A percentile compares a stretch with the other conserved stretches of the same genome.
These are phyloP conservation scores for Taxillus chinensis DNA, from an alignment of 164 flowering plant species.

Conservation along the genomic window DNA sequence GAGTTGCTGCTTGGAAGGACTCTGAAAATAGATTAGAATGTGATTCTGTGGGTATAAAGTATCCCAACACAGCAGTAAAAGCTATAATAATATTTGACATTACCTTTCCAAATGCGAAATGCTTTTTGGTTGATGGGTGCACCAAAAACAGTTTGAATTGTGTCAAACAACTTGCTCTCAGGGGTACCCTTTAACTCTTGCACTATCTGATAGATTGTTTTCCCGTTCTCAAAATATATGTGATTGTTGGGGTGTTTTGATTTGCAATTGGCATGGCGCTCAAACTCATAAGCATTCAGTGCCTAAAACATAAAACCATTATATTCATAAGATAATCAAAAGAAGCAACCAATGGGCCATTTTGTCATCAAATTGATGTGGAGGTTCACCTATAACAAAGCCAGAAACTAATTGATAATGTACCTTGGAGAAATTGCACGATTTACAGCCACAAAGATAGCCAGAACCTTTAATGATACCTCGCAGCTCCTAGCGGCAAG, in stretches of 20 bases:
- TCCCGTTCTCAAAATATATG: constrained; percentile 73
- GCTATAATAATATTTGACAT: background rate
- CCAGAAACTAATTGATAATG: constrained; percentile 3
- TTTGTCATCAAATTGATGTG: background rate
- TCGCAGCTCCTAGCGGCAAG: constrained; percentile 38
- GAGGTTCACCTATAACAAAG: background rate
- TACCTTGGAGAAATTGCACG: constrained; percentile 55
- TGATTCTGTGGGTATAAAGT: background rate
- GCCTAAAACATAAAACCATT: constrained; percentile 20
- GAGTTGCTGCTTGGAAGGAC: constrained; percentile 49
- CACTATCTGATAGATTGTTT: constrained; percentile 59
- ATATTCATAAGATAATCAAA: background rate
- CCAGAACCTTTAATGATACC: constrained; percentile 70
- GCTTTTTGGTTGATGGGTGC: constrained; percentile 54
- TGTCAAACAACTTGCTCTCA: constrained; percentile 48
- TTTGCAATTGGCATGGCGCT: constrained; percentile 67
- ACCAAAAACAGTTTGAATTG: constrained; percentile 54
- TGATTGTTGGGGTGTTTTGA: constrained; percentile 84
- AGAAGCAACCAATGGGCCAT: background rate
- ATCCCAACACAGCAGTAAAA: background rate
- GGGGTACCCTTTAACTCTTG: constrained; percentile 70
- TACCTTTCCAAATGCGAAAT: constrained; percentile 70
- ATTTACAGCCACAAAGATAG: constrained; percentile 62
- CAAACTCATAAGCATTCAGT: constrained; percentile 71
- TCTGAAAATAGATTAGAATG: constrained; percentile 16